Conservation (phyloP, 495 filamentous ascomycete genomes). For the Hyphodiscus hymeniophilus region DNA sequence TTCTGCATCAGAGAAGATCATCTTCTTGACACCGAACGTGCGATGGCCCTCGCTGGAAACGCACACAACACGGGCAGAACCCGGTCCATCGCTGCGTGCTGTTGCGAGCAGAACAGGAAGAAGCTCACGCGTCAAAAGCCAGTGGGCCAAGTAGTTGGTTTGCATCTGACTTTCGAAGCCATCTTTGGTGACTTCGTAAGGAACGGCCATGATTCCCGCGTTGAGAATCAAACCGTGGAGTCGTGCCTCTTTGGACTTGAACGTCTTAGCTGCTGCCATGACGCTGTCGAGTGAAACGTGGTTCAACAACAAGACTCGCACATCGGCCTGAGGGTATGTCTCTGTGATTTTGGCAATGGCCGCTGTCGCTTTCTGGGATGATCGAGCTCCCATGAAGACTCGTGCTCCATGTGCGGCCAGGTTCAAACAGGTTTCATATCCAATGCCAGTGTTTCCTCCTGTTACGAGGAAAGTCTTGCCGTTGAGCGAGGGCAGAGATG, state of each 20-base stretch:
- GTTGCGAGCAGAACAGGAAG: constrained; percentile 44
- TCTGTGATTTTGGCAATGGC: constrained; percentile 43
- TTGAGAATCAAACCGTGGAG: constrained; percentile 60
- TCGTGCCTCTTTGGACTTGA: constrained; percentile 33
- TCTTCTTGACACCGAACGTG: constrained; percentile 26
- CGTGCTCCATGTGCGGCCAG: constrained; percentile 54
- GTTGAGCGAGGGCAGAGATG: constrained; percentile 39
- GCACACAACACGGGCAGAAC: constrained; percentile 35
- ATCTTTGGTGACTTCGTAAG: constrained; percentile 40
- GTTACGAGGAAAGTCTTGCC: constrained; percentile 54
- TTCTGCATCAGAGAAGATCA: constrained; percentile 37
- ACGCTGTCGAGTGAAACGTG: constrained; percentile 30
- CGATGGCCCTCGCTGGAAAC: constrained; percentile 31
- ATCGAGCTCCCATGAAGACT: constrained; percentile 59
- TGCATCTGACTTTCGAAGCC: constrained; percentile 61
- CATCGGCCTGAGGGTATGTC: constrained; percentile 27
- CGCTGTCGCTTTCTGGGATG: constrained; percentile 37
- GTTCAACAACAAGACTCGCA: constrained; percentile 37
- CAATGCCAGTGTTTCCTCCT: constrained; percentile 46
- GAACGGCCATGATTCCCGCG: constrained; percentile 57
- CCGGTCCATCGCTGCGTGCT: constrained; percentile 30
- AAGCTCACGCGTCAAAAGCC: constrained; percentile 57
- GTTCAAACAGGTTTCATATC: constrained; percentile 53
- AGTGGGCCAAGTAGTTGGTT: constrained; percentile 63
- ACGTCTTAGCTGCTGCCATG: constrained; percentile 22